Base-by-base conservation (phyloP, 2,329 filamentous ascomycete species). In the Colletotrichum scovillei region DNA sequence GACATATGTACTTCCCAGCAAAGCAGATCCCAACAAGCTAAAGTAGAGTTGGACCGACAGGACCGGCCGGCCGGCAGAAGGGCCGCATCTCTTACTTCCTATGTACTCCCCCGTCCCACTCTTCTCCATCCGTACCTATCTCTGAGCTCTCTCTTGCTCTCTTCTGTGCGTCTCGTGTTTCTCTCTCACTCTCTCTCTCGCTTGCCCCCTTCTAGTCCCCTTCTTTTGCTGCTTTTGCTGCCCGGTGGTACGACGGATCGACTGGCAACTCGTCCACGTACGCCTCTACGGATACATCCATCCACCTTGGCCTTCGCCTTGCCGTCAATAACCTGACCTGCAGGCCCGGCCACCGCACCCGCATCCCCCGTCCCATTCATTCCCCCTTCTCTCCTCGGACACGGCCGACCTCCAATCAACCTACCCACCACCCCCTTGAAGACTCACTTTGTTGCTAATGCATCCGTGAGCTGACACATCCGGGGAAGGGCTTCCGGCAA, bases 401-500 rank as follows among this genome's bases (percentile, higher is more conserved):
- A 30, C 66, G 38, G 55, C 70, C 66, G 67, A 67, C 59, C 56
- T 62, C 66, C 66, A 67, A 58, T 69, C 66, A 32, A 42, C 66
- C 42, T 49, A 59, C 53, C 66, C 38, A 53, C 28, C 26, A 53
- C 28, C 65, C 62, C 58, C 65, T 72, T 69, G 66, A 73, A 73
- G 70, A 69, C 70, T 69, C 64, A 38, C 30, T 59, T 72, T 58
- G 35, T 42, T 52, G 66, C 59, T 73, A 53, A 69, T 73, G 70
- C 70, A 73, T 69, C 70, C 66, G 66, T 73, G 66, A 73, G 70
- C 70, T 73, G 70, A 73, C 70, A 73, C 66, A 64, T 65, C 70
- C 70, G 70, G 70, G 70, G 70, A 73, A 73, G 66, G 66, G 66
- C 70, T 73, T 73, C 70, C 70, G 70, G 70, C 53, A 46, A 64